Conservation (phyloP, 805 yeast genomes). For the Kazachstania kunashirensis region DNA sequence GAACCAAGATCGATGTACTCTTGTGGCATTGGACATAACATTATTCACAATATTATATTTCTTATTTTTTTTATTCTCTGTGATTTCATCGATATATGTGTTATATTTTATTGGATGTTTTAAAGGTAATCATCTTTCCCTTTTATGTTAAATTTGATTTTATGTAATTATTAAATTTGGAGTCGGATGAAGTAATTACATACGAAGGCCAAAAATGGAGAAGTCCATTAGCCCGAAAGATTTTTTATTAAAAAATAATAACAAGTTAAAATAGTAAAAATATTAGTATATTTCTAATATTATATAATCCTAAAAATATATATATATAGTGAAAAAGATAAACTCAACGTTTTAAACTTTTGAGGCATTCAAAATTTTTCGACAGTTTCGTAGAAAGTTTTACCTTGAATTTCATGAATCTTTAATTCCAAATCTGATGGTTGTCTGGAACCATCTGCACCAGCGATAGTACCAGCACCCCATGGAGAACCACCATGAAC, state of each 20-base stretch:
- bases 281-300: too few species aligned
- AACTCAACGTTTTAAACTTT: neutral
- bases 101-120: neutral
- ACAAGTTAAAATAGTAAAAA: neutral
- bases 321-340: neutral
- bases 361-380: constrained; percentile 1
- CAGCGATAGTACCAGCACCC: constrained; percentile 79
- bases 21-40: too few species aligned
- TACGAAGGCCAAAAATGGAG: too few species aligned
- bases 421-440: constrained; percentile 54
- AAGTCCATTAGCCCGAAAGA: too few species aligned
- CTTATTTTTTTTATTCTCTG: neutral
- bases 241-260: neutral
- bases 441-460: constrained; percentile 62
- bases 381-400: constrained; percentile 43
- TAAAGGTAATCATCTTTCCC: neutral
- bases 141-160: neutral
- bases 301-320: too few species aligned
- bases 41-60: neutral
- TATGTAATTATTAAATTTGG: neutral
- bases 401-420: constrained; percentile 59
- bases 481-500: constrained; percentile 74
- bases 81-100: neutral
- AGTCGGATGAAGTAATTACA: neutral
- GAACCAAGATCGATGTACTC: constrained; percentile 17